phyloP scores from a whole-genome alignment of 805 yeast species.

The Lachancea dasiensis region DNA sequence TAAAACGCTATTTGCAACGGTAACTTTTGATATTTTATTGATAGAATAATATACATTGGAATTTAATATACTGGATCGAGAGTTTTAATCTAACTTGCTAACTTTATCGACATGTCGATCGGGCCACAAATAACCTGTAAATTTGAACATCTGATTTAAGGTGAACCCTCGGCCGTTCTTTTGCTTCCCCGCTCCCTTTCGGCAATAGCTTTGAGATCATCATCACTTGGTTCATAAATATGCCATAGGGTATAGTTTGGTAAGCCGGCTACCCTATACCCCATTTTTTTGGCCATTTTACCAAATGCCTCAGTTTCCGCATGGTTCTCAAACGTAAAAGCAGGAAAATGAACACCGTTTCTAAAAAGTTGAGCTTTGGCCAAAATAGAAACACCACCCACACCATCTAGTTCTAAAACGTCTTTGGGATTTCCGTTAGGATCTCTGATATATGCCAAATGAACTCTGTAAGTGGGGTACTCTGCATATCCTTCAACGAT shows the following conservation, averaged over 20 bases:
- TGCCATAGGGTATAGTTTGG: slow-evolving; percentile 92
- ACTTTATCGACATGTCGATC: too few species aligned
- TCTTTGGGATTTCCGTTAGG: slow-evolving; percentile 55
- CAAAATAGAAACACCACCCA: slow-evolving; percentile 79
- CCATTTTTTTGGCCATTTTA: slow-evolving; percentile 72
- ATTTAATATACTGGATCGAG: slow-evolving; percentile 1
- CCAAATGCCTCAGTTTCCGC: slow-evolving; percentile 90
- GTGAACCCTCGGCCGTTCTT: slow-evolving; percentile 25
- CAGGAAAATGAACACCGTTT: slow-evolving; percentile 79
- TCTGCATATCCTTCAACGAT: slow-evolving; percentile 87
- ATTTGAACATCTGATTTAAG: slow-evolving; percentile 1
- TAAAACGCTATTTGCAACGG: too few species aligned
- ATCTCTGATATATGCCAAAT: slow-evolving; percentile 66
- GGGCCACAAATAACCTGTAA: background rate
- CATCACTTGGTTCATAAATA: slow-evolving; percentile 83
- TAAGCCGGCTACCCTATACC: slow-evolving; percentile 76
- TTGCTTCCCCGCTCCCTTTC: slow-evolving; percentile 61
- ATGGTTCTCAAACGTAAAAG: slow-evolving; percentile 75
- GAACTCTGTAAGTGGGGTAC: slow-evolving; percentile 81
- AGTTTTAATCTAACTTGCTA: too few species aligned
- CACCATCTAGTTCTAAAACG: slow-evolving; percentile 71
- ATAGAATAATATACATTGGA: slow-evolving; percentile 1
- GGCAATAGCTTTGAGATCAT: slow-evolving; percentile 67
- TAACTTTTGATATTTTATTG: background rate
- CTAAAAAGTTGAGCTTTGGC: slow-evolving; percentile 71